Base-by-base conservation (phyloP, 495 filamentous ascomycete species). In the Daldinia vernicosa region DNA sequence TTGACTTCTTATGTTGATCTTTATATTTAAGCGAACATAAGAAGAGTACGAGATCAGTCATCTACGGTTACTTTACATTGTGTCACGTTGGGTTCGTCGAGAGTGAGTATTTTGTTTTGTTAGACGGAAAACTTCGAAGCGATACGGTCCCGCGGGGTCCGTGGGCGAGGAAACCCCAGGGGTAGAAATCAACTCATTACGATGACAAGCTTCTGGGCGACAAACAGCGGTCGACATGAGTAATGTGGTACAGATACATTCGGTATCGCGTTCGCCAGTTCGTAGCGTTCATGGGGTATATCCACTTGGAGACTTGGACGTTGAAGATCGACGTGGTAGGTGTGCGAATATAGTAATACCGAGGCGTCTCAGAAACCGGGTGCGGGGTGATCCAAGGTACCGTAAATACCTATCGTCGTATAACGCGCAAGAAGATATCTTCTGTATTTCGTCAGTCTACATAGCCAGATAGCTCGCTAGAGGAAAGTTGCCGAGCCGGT, bases 341-440 rank as follows among this genome's bases (percentile, higher is more conserved):
- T 39, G 28, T 57, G 32, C 19, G 54, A 57, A 57, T 37, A 32
- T 11, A 11, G 54, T 35, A 57, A 57, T 35, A 35, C 54, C 32
- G 32, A n/a, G 54, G 54, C 19, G 14, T 57, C 30, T 57, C 15
- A 37, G 32, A 17, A 45, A 19, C 40, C n/a, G 40, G 17, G 17
- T 17, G n/a, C 7, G 17, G 40, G 40, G 40, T 45, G 40, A n/a
- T n/a, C n/a, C n/a, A n/a, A n/a, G n/a, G n/a, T n/a, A n/a, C n/a
- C n/a, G n/a, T n/a, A n/a, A n/a, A n/a, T n/a, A n/a, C n/a, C n/a
- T n/a, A n/a, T n/a, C 43, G 43, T 22, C 19, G 43, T 22, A 3
- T 47, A 22, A 47, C 43, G 2, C 7, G 3, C 11, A 47, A 22
- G 17, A 24, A 22, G 7, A 47, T 24, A 22, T 47, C 11, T 47